Conservation (phyloP, 78 protist species). For the Dictyostelium capitatum region DNA sequence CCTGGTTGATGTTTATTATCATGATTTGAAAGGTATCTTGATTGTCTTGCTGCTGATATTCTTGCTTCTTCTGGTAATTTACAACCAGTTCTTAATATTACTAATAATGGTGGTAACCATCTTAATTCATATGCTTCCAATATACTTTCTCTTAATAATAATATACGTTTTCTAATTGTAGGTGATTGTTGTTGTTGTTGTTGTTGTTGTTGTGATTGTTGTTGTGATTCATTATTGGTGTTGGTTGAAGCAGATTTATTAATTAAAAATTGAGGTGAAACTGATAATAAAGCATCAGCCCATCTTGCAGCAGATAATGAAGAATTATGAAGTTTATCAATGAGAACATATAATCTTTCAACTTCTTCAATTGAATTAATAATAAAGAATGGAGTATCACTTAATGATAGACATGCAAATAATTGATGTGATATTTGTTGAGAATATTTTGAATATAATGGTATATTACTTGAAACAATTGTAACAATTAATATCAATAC, state of each 20-base stretch:
- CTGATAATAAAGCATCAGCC: slow-evolving; percentile 75
- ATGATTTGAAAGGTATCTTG: slow-evolving; percentile 41
- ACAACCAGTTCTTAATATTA: slow-evolving; percentile 41
- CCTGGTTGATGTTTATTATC: slow-evolving; percentile 63
- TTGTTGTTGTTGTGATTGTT: background rate
- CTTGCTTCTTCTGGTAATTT: slow-evolving; percentile 75
- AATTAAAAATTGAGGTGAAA: slow-evolving; percentile 40
- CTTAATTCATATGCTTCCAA: slow-evolving; percentile 52
- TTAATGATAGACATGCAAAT: slow-evolving; percentile 16
- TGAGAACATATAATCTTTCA: slow-evolving; percentile 31
- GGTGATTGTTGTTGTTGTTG: background rate
- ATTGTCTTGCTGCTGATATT: slow-evolving; percentile 71
- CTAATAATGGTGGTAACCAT: slow-evolving; percentile 65
- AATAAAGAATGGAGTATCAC: slow-evolving; percentile 61
- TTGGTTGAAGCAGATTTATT: background rate
- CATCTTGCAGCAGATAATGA: slow-evolving; percentile 50
- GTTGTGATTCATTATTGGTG: background rate
- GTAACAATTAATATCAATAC: slow-evolving; percentile 3
- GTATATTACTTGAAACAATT: slow-evolving; percentile 8
- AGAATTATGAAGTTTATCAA: slow-evolving; percentile 42
- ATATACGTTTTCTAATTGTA: slow-evolving; percentile 22
- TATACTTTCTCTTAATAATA: slow-evolving; percentile 31
- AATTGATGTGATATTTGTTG: slow-evolving; percentile 35
- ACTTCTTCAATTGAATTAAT: slow-evolving; percentile 41
- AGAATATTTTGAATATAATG: slow-evolving; percentile 36